Percentiles rank a stretch among this genome's conserved stretches.
phyloP scores from a whole-genome alignment of 192 early-diverging fungal genomes.

The Backusella mclennaniae region DNA sequence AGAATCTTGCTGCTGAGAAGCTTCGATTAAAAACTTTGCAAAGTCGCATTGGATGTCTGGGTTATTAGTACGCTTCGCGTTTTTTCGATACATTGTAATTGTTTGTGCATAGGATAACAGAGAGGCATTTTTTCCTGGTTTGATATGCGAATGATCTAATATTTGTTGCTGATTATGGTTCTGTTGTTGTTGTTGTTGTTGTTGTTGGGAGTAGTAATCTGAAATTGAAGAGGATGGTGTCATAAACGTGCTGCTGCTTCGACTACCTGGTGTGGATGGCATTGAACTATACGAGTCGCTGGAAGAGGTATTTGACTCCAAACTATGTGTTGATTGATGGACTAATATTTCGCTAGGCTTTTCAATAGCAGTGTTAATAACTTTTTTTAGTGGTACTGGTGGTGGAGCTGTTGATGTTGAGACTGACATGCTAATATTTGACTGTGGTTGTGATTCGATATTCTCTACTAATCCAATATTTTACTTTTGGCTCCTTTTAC shows the following conservation, averaged over 20 bases:
- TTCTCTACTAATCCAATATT: background rate
- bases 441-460: background rate
- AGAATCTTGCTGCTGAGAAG: slow-evolving; percentile 30
- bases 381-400: background rate
- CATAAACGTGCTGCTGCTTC: background rate
- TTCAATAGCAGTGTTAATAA: background rate
- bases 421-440: background rate
- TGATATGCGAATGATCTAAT: slow-evolving; percentile 54
- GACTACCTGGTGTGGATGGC: background rate
- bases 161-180: slow-evolving; percentile 17
- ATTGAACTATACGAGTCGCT: background rate
- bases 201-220: background rate
- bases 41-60: slow-evolving; percentile 61
- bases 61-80: slow-evolving; percentile 63
- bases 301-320: background rate
- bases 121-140: slow-evolving; percentile 56
- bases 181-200: background rate
- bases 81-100: slow-evolving; percentile 56
- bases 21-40: slow-evolving; percentile 61
- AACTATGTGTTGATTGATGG: background rate
- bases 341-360: background rate
- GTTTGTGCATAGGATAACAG: slow-evolving; percentile 54
- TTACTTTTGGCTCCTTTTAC: background rate
- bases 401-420: background rate
- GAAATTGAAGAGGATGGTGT: background rate